Percentiles rank a stretch among this genome's conserved stretches.
Evolutionary conservation across 768 basidiomycete species (phyloP).

Genomic region (Kwoniella sp.): DNA sequence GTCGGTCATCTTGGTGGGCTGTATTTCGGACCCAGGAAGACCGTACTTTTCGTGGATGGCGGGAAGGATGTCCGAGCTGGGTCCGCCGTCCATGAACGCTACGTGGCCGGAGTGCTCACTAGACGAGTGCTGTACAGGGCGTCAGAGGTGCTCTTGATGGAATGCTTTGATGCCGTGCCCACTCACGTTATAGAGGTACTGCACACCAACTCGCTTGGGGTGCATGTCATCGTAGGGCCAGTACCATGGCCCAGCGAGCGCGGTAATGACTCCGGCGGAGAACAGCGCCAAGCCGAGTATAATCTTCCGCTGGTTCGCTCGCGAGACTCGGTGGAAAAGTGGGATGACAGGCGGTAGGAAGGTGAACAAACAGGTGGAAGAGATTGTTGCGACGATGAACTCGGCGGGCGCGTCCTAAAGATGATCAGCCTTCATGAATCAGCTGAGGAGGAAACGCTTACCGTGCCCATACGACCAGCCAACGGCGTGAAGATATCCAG

Average conservation of each 20-base stretch:
- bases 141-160: not conserved
- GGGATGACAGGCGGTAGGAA: constrained; percentile 62
- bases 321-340: constrained; percentile 69
- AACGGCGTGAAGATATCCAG: constrained; percentile 87
- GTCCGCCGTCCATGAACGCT: constrained; percentile 77
- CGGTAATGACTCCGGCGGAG: constrained; percentile 55
- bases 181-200: constrained; percentile 80
- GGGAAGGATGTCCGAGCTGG: constrained; percentile 61
- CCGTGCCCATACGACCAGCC: constrained; percentile 72
- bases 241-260: constrained; percentile 55
- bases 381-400: constrained; percentile 76
- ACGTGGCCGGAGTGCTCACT: constrained; percentile 71
- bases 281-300: constrained; percentile 57
- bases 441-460: constrained; percentile 17
- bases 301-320: constrained; percentile 48
- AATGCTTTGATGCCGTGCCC: not conserved
- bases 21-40: constrained; percentile 50
- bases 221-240: constrained; percentile 75
- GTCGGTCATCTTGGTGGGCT: constrained; percentile 63
- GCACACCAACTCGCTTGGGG: constrained; percentile 76
- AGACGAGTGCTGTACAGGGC: constrained; percentile 60
- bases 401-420: constrained; percentile 72
- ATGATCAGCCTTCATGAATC: not conserved
- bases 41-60: constrained; percentile 63
- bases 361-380: constrained; percentile 59